These are phyloP conservation scores for Lodderomyces theae DNA, from an alignment of 1,139 yeast genomes.

Conservation along the genomic window DNA sequence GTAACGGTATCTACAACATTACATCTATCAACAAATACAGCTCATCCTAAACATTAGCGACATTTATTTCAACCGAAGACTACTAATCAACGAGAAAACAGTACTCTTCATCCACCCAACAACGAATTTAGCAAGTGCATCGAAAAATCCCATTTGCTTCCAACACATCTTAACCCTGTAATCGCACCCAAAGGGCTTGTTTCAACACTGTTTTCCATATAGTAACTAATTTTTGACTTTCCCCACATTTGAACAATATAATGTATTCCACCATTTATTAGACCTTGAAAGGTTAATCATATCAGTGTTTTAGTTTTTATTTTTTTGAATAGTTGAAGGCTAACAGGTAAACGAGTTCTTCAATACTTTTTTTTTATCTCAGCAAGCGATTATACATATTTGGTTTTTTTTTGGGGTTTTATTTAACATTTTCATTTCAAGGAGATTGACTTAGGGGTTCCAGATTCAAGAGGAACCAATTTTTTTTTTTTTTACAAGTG, in stretches of 20 bases:
- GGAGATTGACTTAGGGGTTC: neutral
- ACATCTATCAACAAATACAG: too few relatives aligned
- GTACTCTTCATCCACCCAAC: too few relatives aligned
- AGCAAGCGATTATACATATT: neutral
- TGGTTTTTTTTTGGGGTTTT: neutral
- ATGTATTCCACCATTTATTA: constrained; percentile 1
- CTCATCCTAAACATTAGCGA: too few relatives aligned
- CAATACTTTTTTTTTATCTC: neutral
- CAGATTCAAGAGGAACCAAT: neutral
- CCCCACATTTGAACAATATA: neutral
- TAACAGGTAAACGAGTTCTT: neutral
- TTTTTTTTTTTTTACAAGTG: too few relatives aligned
- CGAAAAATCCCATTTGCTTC: too few relatives aligned
- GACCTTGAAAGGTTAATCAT: neutral
- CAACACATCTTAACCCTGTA: too few relatives aligned
- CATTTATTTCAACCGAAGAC: too few relatives aligned
- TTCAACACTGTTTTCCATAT: constrained; percentile 3
- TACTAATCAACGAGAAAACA: too few relatives aligned
- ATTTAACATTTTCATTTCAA: neutral
- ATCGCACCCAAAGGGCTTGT: neutral
- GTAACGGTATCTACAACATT: too few relatives aligned
- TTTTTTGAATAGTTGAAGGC: neutral
- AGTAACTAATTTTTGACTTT: neutral
- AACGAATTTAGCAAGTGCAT: neutral
- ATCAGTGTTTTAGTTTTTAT: too few relatives aligned